A percentile compares a stretch with the other conserved stretches of the same genome.
These are phyloP conservation scores for Pythium graminicola DNA, from an alignment of 352 stramenopile genomes.

Conservation along the genomic window DNA sequence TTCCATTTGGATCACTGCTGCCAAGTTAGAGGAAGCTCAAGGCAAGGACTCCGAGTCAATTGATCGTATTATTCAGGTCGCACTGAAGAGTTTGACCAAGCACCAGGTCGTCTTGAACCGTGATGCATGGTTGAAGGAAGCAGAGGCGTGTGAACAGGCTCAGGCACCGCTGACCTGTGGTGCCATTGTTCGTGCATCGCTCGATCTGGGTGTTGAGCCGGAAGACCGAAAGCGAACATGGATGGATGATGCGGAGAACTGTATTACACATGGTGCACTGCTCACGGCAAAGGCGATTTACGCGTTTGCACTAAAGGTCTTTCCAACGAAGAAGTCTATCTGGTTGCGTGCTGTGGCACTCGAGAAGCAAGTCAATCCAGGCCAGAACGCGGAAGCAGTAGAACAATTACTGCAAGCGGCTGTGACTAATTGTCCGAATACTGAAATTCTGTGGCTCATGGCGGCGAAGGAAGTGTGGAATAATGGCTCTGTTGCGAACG, in stretches of 20 bases:
- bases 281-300: constrained; percentile 94
- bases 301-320: constrained; percentile 85
- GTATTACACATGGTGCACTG: constrained; percentile 73
- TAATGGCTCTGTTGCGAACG: constrained; percentile 90
- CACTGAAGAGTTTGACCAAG: constrained; percentile 84
- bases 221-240: constrained; percentile 96
- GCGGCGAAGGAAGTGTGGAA: constrained; percentile 97
- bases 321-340: constrained; percentile 90
- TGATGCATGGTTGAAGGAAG: constrained; percentile 96
- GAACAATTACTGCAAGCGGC: constrained; percentile 90
- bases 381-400: constrained; percentile 65
- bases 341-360: constrained; percentile 96
- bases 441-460: constrained; percentile 98
- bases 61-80: constrained; percentile 79
- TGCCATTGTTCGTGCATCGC: constrained; percentile 91
- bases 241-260: constrained; percentile 96
- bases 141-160: constrained; percentile 89
- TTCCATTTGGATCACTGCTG: constrained; percentile 97
- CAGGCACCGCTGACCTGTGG: constrained; percentile 90
- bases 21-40: constrained; percentile 98
- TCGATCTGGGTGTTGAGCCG: constrained; percentile 93
- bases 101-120: constrained; percentile 92
- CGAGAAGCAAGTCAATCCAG: constrained; percentile 91
- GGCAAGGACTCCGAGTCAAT: constrained; percentile 80
- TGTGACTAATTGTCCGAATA: constrained; percentile 89